These are phyloP conservation scores for Ustilago shanxiensis DNA, from an alignment of 1,284 basidiomycete genomes.

Conservation along the genomic window DNA sequence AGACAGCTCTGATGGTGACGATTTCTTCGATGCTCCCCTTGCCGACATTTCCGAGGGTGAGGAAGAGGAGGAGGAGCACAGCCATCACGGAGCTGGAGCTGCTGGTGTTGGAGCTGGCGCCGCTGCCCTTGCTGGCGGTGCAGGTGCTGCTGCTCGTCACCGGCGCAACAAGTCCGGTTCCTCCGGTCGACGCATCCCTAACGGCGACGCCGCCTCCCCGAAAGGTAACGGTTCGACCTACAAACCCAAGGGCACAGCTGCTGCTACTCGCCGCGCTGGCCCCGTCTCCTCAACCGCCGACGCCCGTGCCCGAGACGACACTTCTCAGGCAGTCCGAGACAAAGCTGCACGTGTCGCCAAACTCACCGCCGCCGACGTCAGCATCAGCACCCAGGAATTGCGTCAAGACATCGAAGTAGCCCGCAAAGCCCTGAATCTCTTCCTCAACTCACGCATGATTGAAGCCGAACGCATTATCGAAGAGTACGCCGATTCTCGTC, in stretches of 20 bases:
- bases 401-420: conserved; percentile 58
- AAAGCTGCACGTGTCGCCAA: conserved; percentile 63
- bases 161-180: conserved; percentile 40
- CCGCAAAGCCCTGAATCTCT: conserved; percentile 63
- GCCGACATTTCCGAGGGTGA: conserved; percentile 60
- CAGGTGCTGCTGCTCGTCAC: conserved; percentile 25
- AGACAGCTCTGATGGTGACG: conserved; percentile 51
- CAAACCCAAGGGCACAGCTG: conserved; percentile 49
- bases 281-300: conserved; percentile 35
- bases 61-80: conserved; percentile 52
- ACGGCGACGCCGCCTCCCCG: conserved; percentile 8
- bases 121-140: conserved; percentile 19
- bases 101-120: conserved; percentile 14
- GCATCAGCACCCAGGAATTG: conserved; percentile 49
- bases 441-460: conserved; percentile 68
- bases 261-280: conserved; percentile 49
- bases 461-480: conserved; percentile 66
- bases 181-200: conserved; percentile 10
- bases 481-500: conserved; percentile 56
- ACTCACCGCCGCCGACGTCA: conserved; percentile 58
- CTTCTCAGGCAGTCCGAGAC: conserved; percentile 49
- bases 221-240: conserved; percentile 15
- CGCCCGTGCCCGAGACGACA: conserved; percentile 48
- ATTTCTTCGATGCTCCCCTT: conserved; percentile 61
- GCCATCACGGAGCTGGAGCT: conserved; percentile 15